A percentile compares a stretch with the other conserved stretches of the same genome.
Conservation (phyloP, 1,139 yeast species). For the Blastobotrys ciferrii region DNA sequence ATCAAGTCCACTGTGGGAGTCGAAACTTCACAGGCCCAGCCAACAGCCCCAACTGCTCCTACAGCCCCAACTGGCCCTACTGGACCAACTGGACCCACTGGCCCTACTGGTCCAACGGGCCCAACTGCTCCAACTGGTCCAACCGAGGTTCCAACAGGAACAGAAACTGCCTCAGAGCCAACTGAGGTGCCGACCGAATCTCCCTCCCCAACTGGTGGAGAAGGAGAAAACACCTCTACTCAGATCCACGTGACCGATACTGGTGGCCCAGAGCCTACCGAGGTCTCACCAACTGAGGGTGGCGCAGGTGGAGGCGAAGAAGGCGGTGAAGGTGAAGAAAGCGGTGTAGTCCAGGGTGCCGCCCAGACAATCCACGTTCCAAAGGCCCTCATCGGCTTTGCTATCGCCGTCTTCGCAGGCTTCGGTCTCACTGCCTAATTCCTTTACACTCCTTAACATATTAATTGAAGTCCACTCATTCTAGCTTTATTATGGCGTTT, state of each 20-base stretch:
- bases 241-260: neutral
- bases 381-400: conserved; percentile 1
- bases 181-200: too few relatives aligned
- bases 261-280: neutral
- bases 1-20: neutral
- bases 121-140: too few relatives aligned
- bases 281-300: neutral
- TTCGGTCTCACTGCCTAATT: conserved; percentile 1
- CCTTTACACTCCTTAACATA: too few relatives aligned
- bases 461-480: too few relatives aligned
- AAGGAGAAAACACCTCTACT: neutral
- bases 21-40: too few relatives aligned
- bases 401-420: conserved; percentile 2
- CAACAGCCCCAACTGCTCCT: too few relatives aligned
- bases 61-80: neutral
- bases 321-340: too few relatives aligned
- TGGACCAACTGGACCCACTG: neutral
- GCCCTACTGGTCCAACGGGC: neutral
- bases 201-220: neutral
- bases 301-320: too few relatives aligned
- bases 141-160: too few relatives aligned
- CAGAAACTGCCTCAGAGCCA: too few relatives aligned
- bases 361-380: conserved; percentile 4
- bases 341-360: neutral
- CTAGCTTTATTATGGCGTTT: too few relatives aligned